Base-by-base conservation (phyloP, 768 basidiomycete species). In the Leccinum pellstonianum region DNA sequence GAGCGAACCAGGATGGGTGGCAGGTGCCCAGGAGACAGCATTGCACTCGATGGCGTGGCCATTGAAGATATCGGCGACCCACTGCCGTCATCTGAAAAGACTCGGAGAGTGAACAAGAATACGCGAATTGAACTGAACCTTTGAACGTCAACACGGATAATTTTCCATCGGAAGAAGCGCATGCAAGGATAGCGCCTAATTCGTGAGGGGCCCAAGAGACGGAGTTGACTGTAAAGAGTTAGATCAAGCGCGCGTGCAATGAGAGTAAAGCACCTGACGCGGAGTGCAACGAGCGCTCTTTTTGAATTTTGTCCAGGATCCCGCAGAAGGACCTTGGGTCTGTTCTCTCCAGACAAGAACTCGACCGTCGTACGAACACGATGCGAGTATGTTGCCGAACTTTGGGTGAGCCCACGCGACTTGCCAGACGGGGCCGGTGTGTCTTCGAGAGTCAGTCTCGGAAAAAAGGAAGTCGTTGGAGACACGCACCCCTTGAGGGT, bases 201-300 rank as follows among this genome's bases (percentile, higher is more conserved):
- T 98, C 96, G 66, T 97, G 95, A 2, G 97, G 95, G n/a, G 96
- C 96, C 97, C 97, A 99, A 0, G 93, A 93, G 21, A 98, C 90
- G 1, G 95, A 95, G 77, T 99, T 99, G 52, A 98, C 96, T 96
- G 49, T 4, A 14, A 15, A 35, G 17, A 5, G 33, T 62, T 17
- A 62, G 57, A 56, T 19, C 23, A 33, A 52, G 23, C 21, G 60
- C 19, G 60, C 12, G 7, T 17, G 29, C 5, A 51, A 5, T 6
- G 25, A 9, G 37, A 47, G 17, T 14, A 79, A 17, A 81, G 64
- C 64, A 95, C 95, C 95, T 61, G 93, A 96, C 3, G 95, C 97
- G 52, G 87, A 90, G 71, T 98, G 97, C 53, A 97, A 77, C 3
- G 87, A 88, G 70, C 98, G 96, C 76, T 98, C 97, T 73, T 97